Conservation (phyloP, 345 rosid genomes). For the Erucastrum elatum region DNA sequence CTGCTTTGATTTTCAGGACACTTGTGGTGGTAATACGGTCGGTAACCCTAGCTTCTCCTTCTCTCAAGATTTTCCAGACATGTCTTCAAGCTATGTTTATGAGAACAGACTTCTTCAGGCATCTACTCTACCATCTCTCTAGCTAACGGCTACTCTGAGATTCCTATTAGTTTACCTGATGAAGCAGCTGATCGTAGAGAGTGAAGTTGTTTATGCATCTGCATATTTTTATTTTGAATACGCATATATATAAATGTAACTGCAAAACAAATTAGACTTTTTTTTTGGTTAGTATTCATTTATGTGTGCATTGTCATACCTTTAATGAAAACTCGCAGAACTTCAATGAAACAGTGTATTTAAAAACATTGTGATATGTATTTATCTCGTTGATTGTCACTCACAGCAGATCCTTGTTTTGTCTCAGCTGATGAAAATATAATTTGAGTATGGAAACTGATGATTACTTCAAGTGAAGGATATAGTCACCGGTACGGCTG, state of each 20-base stretch:
- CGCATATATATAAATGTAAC: too few species aligned
- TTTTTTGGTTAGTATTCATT: neutral
- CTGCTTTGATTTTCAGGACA: neutral
- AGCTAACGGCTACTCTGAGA: neutral
- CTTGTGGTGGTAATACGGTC: neutral
- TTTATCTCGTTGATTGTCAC: neutral
- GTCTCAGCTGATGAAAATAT: neutral
- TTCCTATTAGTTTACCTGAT: neutral
- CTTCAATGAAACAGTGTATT: neutral
- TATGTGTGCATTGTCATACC: too few species aligned
- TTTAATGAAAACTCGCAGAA: neutral
- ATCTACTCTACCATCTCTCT: constrained; percentile 12
- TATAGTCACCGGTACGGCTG: too few species aligned
- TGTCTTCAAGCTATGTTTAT: neutral
- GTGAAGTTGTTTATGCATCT: neutral
- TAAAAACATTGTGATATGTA: neutral
- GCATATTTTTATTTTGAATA: neutral
- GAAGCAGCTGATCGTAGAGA: neutral
- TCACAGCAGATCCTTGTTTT: neutral
- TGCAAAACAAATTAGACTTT: too few species aligned
- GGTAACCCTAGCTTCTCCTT: constrained; percentile 22
- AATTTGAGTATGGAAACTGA: too few species aligned
- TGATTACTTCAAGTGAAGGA: too few species aligned
- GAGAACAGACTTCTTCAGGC: constrained; percentile 7
- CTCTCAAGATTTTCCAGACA: neutral